A percentile compares a stretch with the other conserved stretches of the same genome.
Evolutionary conservation across 345 rosid species (phyloP).

Genomic region (Populus ilicifolia): DNA sequence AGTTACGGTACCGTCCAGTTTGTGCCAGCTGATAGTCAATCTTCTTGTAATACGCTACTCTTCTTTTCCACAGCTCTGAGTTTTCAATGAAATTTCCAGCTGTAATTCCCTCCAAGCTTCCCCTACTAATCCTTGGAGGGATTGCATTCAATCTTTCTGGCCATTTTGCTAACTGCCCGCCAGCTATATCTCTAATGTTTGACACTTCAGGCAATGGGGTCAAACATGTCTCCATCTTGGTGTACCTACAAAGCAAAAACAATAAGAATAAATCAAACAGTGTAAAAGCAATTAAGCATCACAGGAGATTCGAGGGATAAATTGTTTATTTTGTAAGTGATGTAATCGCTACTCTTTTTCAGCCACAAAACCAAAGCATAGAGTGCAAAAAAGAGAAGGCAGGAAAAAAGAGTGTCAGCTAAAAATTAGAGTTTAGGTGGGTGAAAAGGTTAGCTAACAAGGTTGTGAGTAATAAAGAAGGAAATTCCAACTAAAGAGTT

Average conservation of each 20-base stretch:
- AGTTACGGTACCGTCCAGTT: conserved; percentile 72
- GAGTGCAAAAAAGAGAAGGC: neutral
- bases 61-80: conserved; percentile 61
- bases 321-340: neutral
- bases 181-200: conserved; percentile 51
- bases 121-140: conserved; percentile 75
- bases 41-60: conserved; percentile 65
- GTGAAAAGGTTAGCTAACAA: conserved; percentile 3
- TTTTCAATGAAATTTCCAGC: conserved; percentile 46
- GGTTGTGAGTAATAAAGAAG: neutral
- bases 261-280: neutral
- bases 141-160: conserved; percentile 61
- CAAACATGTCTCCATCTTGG: conserved; percentile 74
- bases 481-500: neutral
- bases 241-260: conserved; percentile 50
- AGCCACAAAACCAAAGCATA: neutral
- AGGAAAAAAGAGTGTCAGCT: neutral
- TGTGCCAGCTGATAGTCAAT: conserved; percentile 62
- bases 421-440: neutral
- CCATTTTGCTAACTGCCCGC: conserved; percentile 75
- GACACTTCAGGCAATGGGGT: conserved; percentile 78
- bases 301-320: neutral
- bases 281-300: neutral
- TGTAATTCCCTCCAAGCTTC: conserved; percentile 50
- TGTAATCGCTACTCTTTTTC: neutral